Conservation (phyloP, 1,284 basidiomycete species). For the Mycosarcoma maydis region DNA sequence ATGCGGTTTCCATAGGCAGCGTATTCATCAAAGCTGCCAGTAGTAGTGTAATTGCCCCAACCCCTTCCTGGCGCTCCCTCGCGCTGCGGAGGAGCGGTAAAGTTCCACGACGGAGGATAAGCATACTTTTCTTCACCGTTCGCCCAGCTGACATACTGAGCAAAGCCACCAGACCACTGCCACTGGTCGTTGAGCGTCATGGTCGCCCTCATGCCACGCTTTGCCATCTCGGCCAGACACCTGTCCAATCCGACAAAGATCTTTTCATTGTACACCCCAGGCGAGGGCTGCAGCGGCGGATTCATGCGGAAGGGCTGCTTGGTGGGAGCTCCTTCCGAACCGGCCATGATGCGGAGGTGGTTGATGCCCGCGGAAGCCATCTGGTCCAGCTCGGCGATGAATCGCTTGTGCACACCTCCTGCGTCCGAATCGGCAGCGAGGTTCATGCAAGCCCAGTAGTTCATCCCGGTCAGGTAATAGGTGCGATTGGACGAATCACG, state of each 20-base stretch:
- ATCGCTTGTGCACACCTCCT: constrained; percentile 34
- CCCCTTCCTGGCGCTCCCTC: constrained; percentile 16
- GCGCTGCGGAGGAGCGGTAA: constrained; percentile 34
- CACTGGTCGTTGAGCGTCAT: constrained; percentile 50
- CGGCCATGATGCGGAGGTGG: constrained; percentile 53
- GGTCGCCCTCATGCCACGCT: constrained; percentile 46
- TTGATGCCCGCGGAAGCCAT: constrained; percentile 45
- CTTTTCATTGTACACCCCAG: constrained; percentile 35
- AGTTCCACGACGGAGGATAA: constrained; percentile 49
- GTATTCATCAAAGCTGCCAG: constrained; percentile 25
- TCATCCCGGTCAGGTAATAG: constrained; percentile 23
- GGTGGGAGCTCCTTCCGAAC: constrained; percentile 12
- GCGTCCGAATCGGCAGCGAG: constrained; percentile 39
- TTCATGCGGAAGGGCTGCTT: constrained; percentile 28
- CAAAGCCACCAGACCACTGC: constrained; percentile 35
- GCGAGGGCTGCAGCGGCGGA: constrained; percentile 18
- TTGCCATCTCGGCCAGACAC: constrained; percentile 41
- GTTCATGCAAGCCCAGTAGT: constrained; percentile 51
- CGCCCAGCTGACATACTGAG: constrained; percentile 48
- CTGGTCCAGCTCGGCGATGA: constrained; percentile 47
- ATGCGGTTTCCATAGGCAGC: constrained; percentile 37
- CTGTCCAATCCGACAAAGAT: constrained; percentile 49
- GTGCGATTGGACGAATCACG: constrained; percentile 2
- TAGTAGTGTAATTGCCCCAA: constrained; percentile 50
- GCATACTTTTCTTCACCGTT: constrained; percentile 34